phyloP scores from a whole-genome alignment of 148 eudicot species.

The Nyssa sinensis region DNA sequence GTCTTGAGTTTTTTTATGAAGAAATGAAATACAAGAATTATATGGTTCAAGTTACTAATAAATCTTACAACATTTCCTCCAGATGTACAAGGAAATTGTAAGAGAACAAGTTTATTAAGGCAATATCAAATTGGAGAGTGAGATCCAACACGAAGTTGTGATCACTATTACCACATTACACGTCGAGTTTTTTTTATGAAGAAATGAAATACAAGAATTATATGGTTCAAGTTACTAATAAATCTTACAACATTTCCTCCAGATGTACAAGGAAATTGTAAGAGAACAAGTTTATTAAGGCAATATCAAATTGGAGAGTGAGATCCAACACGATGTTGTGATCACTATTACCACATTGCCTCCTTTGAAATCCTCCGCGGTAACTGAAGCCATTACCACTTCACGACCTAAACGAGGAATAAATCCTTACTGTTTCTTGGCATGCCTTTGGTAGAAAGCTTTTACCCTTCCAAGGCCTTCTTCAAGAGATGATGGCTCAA shows the following conservation, averaged over 20 bases:
- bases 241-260: not conserved
- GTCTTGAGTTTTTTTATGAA: not conserved
- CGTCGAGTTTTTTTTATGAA: no score
- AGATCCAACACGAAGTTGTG: no score
- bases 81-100: no score
- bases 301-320: not conserved
- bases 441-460: slow-evolving; percentile 49
- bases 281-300: not conserved
- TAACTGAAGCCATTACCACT: not conserved
- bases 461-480: slow-evolving; percentile 60
- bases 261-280: not conserved
- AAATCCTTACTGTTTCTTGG: slow-evolving; percentile 26
- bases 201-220: no score
- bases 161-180: no score
- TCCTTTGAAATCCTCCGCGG: not conserved
- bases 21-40: not conserved
- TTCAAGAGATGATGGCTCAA: slow-evolving; percentile 46
- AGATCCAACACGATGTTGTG: not conserved
- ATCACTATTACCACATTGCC: not conserved
- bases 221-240: not conserved
- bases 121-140: no score
- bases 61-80: no score
- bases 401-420: not conserved
- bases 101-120: no score
- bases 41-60: not conserved